Conservation (phyloP, 352 stramenopile species). For the Pythium dissimile region DNA sequence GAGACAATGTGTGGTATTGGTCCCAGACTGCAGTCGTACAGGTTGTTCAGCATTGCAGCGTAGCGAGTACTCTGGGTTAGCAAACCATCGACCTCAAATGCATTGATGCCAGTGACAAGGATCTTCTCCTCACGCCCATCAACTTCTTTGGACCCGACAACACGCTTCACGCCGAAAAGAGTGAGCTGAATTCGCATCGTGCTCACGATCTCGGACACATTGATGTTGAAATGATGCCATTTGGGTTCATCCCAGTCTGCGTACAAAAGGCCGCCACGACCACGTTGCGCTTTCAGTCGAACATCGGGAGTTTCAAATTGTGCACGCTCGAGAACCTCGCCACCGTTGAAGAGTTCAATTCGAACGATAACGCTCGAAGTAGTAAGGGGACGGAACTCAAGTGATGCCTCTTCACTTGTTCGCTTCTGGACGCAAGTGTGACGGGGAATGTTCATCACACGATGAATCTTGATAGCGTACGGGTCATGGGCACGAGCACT, state of each 20-base stretch:
- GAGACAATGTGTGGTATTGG: conserved; percentile 73
- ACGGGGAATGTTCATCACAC: conserved; percentile 81
- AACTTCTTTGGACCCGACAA: conserved; percentile 38
- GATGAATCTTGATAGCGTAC: conserved; percentile 68
- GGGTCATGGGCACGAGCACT: conserved; percentile 61
- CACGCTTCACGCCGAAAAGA: conserved; percentile 67
- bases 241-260: conserved; percentile 69
- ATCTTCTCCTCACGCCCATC: conserved; percentile 60
- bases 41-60: conserved; percentile 80
- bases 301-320: conserved; percentile 70
- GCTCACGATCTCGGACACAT: conserved; percentile 60
- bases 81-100: conserved; percentile 73
- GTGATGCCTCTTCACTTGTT: conserved; percentile 59
- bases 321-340: conserved; percentile 63
- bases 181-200: conserved; percentile 79
- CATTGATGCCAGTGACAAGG: conserved; percentile 77
- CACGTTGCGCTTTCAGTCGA: conserved; percentile 56
- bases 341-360: conserved; percentile 75
- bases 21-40: conserved; percentile 62
- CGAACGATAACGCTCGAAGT: conserved; percentile 70
- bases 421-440: conserved; percentile 62
- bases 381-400: conserved; percentile 44
- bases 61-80: conserved; percentile 68
- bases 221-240: conserved; percentile 79
- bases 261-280: conserved; percentile 59